phyloP scores from a whole-genome alignment of 169 alveolate genomes.

The Eimeria praecox region DNA sequence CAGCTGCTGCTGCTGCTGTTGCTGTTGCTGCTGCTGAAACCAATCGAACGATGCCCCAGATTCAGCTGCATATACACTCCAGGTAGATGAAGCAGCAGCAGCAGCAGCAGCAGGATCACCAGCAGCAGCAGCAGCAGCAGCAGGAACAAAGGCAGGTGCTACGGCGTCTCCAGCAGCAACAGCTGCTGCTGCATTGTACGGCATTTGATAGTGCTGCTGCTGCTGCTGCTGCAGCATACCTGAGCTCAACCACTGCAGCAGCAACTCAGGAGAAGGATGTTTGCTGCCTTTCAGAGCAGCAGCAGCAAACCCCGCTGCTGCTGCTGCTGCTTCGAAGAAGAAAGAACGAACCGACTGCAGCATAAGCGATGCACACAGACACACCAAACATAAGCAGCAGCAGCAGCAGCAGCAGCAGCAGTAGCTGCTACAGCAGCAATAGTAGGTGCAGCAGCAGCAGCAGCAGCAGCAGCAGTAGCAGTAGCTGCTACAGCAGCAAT shows the following conservation, averaged over 20 bases:
- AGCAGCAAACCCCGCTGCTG: neutral
- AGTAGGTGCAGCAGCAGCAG: neutral
- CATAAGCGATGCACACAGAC: neutral
- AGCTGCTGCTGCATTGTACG: conserved; percentile 3
- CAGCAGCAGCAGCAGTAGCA: neutral
- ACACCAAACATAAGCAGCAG: neutral
- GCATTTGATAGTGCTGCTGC: conserved; percentile 10
- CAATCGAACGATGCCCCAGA: neutral
- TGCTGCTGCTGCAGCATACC: conserved; percentile 70
- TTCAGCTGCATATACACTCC: neutral
- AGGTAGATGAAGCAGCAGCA: neutral
- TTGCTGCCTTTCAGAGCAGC: neutral
- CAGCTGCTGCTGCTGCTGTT: conserved; percentile 46
- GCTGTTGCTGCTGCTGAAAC: neutral
- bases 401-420: conserved; percentile 34
- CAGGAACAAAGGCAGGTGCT: neutral
- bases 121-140: neutral
- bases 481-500: neutral
- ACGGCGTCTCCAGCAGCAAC: neutral
- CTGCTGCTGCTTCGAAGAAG: conserved; percentile 26
- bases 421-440: neutral
- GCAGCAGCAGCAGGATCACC: neutral
- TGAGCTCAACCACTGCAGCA: conserved; percentile 60
- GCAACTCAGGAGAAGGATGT: conserved; percentile 9
- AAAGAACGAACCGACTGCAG: neutral